Evolutionary conservation across 495 filamentous ascomycete genomes (phyloP), one percentile per base, ranked within the genome.

Genomic region (Sporormia fimetaria): DNA sequence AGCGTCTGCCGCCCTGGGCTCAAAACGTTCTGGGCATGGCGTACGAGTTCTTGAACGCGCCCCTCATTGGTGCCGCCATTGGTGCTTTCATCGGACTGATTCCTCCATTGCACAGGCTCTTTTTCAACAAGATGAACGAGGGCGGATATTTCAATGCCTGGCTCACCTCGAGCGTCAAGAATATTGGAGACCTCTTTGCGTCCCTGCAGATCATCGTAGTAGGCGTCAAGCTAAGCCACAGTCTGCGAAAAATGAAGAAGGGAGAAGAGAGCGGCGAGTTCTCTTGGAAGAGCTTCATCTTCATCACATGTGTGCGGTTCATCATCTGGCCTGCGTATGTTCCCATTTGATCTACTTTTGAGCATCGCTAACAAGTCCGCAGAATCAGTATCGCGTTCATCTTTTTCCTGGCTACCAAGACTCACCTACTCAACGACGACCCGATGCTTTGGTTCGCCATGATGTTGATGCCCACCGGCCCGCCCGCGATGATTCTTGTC

Each of bases 381-480:
- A 64, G 60, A 6, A 42, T 71, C 16, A 71, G 70, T 11, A 81
- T 87, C 40, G 56, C 66, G 0, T 14, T 73, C 6, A 69, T 86
- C 12, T 87, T 75, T 48, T 41, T 62, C 0, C 50, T 87, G n/a
- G 80, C 74, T 6, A 64, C 61, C 11, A 67, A 67, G 36, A 84
- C 79, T 0, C 42, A 51, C 12, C 12, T 78, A 6, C 57, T 87
- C 2, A 58, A 64, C 6, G 41, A 63, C 3, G 82, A 87, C 55
- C 81, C 83, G 0, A 74, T 87, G 27, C 55, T 87, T 14, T 86
- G 77, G 76, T 87, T 85, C 52, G 61, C 63, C 6, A 69, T 86
- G 67, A 85, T 84, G 78, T 52, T 85, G 16, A 85, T 86, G 75
- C 80, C 83, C 0, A 67, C 69, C 1, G 81, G 83, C 0, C 81